A percentile compares a stretch with the other conserved stretches of the same genome.
Evolutionary conservation across 2,329 filamentous ascomycete genomes (phyloP).

Genomic region (Beauveria sp.): DNA sequence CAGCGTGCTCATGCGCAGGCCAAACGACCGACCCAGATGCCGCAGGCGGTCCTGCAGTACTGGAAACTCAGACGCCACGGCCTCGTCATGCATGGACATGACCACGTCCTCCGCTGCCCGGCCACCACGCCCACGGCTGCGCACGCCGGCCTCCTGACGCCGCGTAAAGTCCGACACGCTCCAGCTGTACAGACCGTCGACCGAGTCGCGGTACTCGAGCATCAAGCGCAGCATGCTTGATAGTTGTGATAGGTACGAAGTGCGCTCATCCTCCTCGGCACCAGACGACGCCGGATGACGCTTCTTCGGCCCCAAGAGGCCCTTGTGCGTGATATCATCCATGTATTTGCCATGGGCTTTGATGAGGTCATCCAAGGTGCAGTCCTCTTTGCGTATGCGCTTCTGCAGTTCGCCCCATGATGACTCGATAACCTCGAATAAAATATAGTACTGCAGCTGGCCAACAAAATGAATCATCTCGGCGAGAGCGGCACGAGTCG

Average conservation of each 20-base stretch:
- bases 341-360: conserved; percentile 86
- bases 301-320: conserved; percentile 68
- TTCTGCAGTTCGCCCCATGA: conserved; percentile 88
- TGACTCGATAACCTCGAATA: conserved; percentile 96
- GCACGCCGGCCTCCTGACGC: conserved; percentile 76
- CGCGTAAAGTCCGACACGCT: conserved; percentile 89
- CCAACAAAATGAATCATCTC: conserved; percentile 99
- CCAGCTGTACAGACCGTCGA: conserved; percentile 92
- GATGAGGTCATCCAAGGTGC: conserved; percentile 92
- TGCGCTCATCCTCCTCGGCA: conserved; percentile 53
- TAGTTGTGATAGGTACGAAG: conserved; percentile 81
- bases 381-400: conserved; percentile 74
- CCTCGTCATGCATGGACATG: conserved; percentile 38
- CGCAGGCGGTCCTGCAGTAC: conserved; percentile 67
- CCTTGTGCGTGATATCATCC: conserved; percentile 91
- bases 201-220: conserved; percentile 86
- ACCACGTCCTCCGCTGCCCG: conserved; percentile 19
- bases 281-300: conserved; percentile 2
- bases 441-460: conserved; percentile 95
- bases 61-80: conserved; percentile 60
- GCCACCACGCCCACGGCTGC: conserved; percentile 51
- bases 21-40: conserved; percentile 68
- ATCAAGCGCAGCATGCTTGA: conserved; percentile 90
- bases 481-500: conserved; percentile 76
- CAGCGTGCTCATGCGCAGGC: conserved; percentile 67